Base-by-base conservation (phyloP, 352 stramenopile genomes). In the Phytophthora foliorum region DNA sequence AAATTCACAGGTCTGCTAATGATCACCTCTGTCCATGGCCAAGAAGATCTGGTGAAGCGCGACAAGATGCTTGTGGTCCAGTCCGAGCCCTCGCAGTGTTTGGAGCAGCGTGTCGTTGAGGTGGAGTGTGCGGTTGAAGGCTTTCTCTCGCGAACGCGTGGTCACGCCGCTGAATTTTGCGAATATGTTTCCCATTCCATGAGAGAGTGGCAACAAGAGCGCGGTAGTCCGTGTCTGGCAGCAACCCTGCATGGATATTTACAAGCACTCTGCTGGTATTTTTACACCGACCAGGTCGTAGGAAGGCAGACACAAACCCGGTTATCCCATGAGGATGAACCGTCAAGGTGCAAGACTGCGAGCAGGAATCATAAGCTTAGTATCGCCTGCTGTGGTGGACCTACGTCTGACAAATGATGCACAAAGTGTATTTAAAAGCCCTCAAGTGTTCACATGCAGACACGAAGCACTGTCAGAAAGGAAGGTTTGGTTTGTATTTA, bases 1-100 rank as follows among this genome's bases (percentile, higher is more conserved):
- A 17, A 27, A 53, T 38, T 17, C 11, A 49, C 49, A 25, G 16
- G 10, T 31, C 25, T 41, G 2, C n/a, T 53, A 8, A 44, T 9
- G 38, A 21, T 27, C 54, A 83, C 78, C 80, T 71, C 67, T 74
- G 53, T 89, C 82, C 77, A 90, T 90, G 22, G 57, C 57, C 6
- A 50, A 79, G 63, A 90, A 89, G 54, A 89, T 89, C 44, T 80
- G 64, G 57, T 86, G 66, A 8, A 90, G 77, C 21, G 76, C 73
- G 38, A 74, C 75, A 4, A 90, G 71, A 46, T 86, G 69, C 24
- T 75, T 77, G 56, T 81, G 79, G 9, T 81, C 78, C 6, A 90
- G 72, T 0, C 82, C 82, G 6, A 90, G 58, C 6, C 63, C 57
- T 14, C 67, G 66, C 21, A 89, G 72, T 39, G 77, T 74, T 45